These are phyloP conservation scores for Crotalaria pallida DNA, from an alignment of 306 rosid species.

Conservation along the genomic window DNA sequence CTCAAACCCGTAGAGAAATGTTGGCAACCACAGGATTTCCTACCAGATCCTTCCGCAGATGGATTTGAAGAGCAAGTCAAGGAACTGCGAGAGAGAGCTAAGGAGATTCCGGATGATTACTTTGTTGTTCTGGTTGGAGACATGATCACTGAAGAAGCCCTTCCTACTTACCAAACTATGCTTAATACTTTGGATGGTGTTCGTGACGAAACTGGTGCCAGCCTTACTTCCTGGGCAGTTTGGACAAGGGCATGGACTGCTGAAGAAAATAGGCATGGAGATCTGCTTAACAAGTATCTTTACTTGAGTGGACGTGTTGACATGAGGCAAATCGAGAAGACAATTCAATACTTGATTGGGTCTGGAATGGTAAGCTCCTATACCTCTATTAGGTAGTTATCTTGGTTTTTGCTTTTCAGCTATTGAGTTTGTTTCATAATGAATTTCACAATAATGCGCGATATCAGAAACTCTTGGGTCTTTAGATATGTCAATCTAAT, in stretches of 20 bases:
- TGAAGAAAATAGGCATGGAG: slow-evolving; percentile 92
- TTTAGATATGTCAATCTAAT: not conserved
- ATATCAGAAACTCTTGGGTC: not conserved
- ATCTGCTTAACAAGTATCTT: slow-evolving; percentile 88
- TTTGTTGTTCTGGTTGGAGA: slow-evolving; percentile 85
- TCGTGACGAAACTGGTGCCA: slow-evolving; percentile 91
- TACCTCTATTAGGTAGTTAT: not conserved
- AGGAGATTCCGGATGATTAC: slow-evolving; percentile 86
- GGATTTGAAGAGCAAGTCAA: slow-evolving; percentile 80
- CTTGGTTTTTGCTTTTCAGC: not conserved
- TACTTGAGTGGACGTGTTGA: slow-evolving; percentile 86
- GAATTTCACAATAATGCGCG: not conserved
- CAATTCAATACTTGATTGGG: slow-evolving; percentile 85
- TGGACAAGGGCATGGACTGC: slow-evolving; percentile 99
- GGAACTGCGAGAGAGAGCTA: slow-evolving; percentile 74
- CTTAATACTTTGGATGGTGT: slow-evolving; percentile 85
- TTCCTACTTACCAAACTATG: slow-evolving; percentile 94
- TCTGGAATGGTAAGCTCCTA: slow-evolving; percentile 77
- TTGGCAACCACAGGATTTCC: slow-evolving; percentile 91
- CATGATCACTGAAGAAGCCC: slow-evolving; percentile 93
- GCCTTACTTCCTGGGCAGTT: slow-evolving; percentile 81
- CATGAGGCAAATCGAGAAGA: slow-evolving; percentile 87
- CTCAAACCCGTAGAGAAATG: slow-evolving; percentile 86
- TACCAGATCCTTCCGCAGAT: slow-evolving; percentile 72
- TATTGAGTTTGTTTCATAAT: slow-evolving; percentile 1